A percentile compares a stretch with the other conserved stretches of the same genome.
Evolutionary conservation across 495 filamentous ascomycete species (phyloP).

Genomic region (Penicillium coffeae): DNA sequence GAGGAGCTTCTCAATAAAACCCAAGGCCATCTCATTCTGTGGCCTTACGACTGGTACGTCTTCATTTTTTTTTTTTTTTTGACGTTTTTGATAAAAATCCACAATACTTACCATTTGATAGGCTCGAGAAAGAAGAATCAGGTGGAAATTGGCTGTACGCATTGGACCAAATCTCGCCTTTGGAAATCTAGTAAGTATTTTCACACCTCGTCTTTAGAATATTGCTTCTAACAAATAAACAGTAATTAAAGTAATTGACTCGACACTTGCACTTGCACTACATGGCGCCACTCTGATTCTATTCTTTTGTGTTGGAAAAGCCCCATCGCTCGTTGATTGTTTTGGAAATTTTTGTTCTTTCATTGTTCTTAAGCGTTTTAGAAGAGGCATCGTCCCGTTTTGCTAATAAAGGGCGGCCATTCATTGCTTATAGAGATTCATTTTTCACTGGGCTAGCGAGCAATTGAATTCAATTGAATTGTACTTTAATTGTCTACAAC

Average conservation of each 20-base stretch:
- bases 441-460: constrained; percentile 2
- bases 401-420: not conserved
- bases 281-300: constrained; percentile 10
- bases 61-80: constrained; percentile 6
- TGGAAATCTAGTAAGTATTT: constrained; percentile 91
- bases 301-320: too few relatives aligned
- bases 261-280: constrained; percentile 8
- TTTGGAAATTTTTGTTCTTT: too few relatives aligned
- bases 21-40: constrained; percentile 85
- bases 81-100: not conserved
- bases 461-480: not conserved
- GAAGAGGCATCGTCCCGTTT: constrained; percentile 1
- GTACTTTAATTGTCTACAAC: too few relatives aligned
- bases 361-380: too few relatives aligned
- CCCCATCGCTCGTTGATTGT: too few relatives aligned
- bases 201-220: not conserved
- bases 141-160: constrained; percentile 96
- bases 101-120: constrained; percentile 19
- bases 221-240: not conserved
- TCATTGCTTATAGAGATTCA: not conserved
- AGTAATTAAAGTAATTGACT: constrained; percentile 8
- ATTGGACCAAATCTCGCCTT: constrained; percentile 88
- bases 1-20: constrained; percentile 77
- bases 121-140: constrained; percentile 80
- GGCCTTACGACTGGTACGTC: constrained; percentile 84